Evolutionary conservation across 2,329 filamentous ascomycete species (phyloP), one percentile per base, ranked within the genome.

Genomic region (Grosmannia serpens): DNA sequence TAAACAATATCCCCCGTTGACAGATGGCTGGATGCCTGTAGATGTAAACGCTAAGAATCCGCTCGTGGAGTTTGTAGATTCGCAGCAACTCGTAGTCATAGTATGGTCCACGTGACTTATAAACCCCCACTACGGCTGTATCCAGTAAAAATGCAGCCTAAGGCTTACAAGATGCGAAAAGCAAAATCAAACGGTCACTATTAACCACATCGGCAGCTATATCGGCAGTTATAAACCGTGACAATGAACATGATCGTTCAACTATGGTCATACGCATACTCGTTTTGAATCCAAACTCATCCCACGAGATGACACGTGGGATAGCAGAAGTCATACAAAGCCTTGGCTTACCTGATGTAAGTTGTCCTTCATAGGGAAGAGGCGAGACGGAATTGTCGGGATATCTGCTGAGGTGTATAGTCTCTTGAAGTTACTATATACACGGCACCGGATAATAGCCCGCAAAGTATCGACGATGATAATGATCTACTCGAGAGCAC

Each of bases 261-360:
- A 54, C 22, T 55, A 59, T 58, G 55, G 55, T n/a, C 17, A 35
- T 61, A 62, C 77, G 70, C 62, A 83, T 91, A 62, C 77, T 92
- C 47, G 75, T 92, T 61, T 78, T 92, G 65, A 92, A 94, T 67
- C 88, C 89, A 38, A 94, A 94, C 72, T 90, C 87, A 2, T 89
- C 85, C 1, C 65, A 73, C 58, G 74, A 77, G 58, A 92, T 92
- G 88, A 92, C 88, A 13, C 74, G 82, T 8, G 82, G 80, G 29
- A 76, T 91, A 65, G 77, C 77, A 58, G 67, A 71, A 53, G 73
- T 77, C 54, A 74, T 84, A 59, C 70, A 73, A 50, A 66, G 69
- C 57, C 67, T 79, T 63, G 63, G 71, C 33, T 64, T 77, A 4
- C 67, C 70, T 44, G 62, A 70, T 60, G 75, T 76, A 66, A 62